Base-by-base conservation (phyloP, 371 early-diverging fungal species). In the Massospora cicadina region DNA sequence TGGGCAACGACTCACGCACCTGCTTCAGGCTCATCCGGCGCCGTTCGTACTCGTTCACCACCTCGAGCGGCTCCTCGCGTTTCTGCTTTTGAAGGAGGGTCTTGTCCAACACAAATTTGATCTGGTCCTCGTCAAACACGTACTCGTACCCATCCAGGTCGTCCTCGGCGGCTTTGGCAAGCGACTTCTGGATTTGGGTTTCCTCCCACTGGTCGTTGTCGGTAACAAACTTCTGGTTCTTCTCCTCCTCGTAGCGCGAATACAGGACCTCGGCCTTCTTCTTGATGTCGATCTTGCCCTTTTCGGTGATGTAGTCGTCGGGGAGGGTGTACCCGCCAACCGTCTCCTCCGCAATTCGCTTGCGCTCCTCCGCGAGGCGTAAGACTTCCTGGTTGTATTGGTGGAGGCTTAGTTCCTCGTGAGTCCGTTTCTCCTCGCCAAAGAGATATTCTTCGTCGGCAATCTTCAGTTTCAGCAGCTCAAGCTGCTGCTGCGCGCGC, bases 151-250 rank as follows among this genome's bases (percentile, higher is more conserved):
- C 90, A 65, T 73, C 75, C 57, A 68, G 72, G 71, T 76, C 58
- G 68, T 69, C 61, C 30, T 69, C 65, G 1, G 74, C 75, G 0
- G 73, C 69, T 24, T 76, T 75, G 24, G 77, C 70, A 58, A 77
- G 75, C 32, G 88, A 77, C 65, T 87, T 87, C 56, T 75, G 74
- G 53, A 87, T 85, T 66, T 91, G 91, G 60, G 82, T 81, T 65
- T 84, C 81, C 72, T 97, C 98, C 96, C 96, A 96, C 64, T 85
- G 82, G 58, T 91, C 90, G 72, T 93, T 93, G 69, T 98, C 98
- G 0, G 87, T 81, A n/a, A 91, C 80, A 69, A 89, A 86, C 25
- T 78, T 77, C 25, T 80, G 81, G 29, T 77, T 76, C 23, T 71
- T 73, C 28, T 75, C 77, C 32, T 95, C 92, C 72, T 92, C 83